These are phyloP conservation scores for Didymella exigua DNA, from an alignment of 2,329 filamentous ascomycete genomes.

Conservation along the genomic window DNA sequence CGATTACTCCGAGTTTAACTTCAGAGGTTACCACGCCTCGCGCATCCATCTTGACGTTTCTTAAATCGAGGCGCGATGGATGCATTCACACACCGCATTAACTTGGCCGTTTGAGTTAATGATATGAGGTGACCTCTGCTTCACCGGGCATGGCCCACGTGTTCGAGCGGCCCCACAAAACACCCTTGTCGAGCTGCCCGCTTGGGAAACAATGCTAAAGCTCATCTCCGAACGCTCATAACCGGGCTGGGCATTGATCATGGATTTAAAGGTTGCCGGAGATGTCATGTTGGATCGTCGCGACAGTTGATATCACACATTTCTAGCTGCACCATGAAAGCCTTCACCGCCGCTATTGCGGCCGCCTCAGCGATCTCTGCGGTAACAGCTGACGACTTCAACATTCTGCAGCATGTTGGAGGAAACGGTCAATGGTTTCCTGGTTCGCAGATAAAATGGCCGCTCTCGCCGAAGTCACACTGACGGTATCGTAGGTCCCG, in stretches of 20 bases:
- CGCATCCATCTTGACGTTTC: not conserved
- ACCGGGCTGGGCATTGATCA: conserved; percentile 1
- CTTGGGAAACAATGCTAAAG: conserved; percentile 30
- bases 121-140: conserved; percentile 17
- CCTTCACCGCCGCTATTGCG: conserved; percentile 24
- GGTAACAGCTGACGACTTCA: conserved; percentile 33
- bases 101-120: not conserved
- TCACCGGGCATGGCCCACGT: conserved; percentile 21
- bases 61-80: conserved; percentile 1
- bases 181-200: conserved; percentile 22
- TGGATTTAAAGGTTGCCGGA: not conserved
- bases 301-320: not conserved
- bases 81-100: not conserved
- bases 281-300: not conserved
- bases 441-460: conserved; percentile 16
- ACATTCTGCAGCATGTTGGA: conserved; percentile 45
- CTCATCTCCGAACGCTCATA: conserved; percentile 29
- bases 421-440: conserved; percentile 50
- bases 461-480: not conserved
- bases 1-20: conserved; percentile 6
- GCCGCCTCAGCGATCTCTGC: conserved; percentile 17
- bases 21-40: too few species aligned
- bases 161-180: conserved; percentile 14
- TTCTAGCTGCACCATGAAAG: conserved; percentile 19
- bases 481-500: conserved; percentile 53